Evolutionary conservation across 2,329 filamentous ascomycete genomes (phyloP).

Genomic region (Diaporthe ampelina): DNA sequence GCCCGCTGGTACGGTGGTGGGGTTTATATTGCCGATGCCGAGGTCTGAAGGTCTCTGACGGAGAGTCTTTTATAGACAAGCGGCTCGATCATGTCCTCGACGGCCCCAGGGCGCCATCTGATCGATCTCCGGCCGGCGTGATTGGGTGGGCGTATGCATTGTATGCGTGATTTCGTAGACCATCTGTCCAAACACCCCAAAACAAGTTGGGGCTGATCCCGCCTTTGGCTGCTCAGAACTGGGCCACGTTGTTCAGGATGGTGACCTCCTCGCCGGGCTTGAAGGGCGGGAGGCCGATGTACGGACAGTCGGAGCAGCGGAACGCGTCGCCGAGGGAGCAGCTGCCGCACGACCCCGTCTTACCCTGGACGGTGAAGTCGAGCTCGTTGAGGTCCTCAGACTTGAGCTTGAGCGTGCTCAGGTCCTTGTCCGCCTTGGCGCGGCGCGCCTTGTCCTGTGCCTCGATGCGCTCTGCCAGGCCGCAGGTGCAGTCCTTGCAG

Average conservation of each 20-base stretch:
- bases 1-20: background rate
- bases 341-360: slow-evolving; percentile 94
- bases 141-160: background rate
- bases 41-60: background rate
- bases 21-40: background rate
- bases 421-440: slow-evolving; percentile 49
- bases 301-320: slow-evolving; percentile 72
- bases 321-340: slow-evolving; percentile 95
- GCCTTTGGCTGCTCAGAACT: slow-evolving; percentile 68
- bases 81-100: background rate
- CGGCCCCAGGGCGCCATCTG: background rate
- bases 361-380: slow-evolving; percentile 98
- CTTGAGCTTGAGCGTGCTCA: slow-evolving; percentile 74
- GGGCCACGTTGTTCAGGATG: slow-evolving; percentile 87
- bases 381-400: slow-evolving; percentile 88
- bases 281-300: slow-evolving; percentile 88
- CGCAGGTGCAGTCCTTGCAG: slow-evolving; percentile 98
- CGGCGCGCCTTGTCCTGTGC: slow-evolving; percentile 77
- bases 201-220: background rate
- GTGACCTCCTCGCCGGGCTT: slow-evolving; percentile 96
- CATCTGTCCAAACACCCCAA: background rate
- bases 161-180: background rate
- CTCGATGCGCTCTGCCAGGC: slow-evolving; percentile 86
- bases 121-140: background rate
- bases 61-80: background rate